These are phyloP conservation scores for Penicillium atrosanguineum DNA, from an alignment of 495 filamentous ascomycete species.

Conservation along the genomic window DNA sequence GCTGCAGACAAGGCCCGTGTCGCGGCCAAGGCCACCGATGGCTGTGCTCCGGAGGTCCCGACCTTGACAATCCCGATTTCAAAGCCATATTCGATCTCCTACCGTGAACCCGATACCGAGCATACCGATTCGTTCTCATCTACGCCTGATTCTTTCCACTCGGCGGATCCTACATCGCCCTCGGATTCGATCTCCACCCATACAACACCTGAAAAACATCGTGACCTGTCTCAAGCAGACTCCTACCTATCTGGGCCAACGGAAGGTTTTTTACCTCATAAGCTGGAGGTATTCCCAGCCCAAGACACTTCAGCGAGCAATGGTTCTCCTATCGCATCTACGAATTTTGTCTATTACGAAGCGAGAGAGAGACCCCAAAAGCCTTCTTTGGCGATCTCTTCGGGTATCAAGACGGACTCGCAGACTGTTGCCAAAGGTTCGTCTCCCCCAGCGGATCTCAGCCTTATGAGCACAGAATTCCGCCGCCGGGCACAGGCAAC, in stretches of 20 bases:
- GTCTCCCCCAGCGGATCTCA: constrained; percentile 40
- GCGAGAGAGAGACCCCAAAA: background rate
- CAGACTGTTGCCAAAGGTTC: background rate
- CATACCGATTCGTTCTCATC: constrained; percentile 47
- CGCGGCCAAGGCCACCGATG: background rate
- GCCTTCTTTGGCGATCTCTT: constrained; percentile 5
- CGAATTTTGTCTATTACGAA: constrained; percentile 1
- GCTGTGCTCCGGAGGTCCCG: background rate
- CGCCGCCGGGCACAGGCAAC: constrained; percentile 53
- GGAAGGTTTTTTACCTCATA: no score
- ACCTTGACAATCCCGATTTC: background rate
- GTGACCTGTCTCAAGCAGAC: constrained; percentile 14
- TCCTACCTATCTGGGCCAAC: background rate
- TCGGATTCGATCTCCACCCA: constrained; percentile 21
- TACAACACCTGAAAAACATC: constrained; percentile 27
- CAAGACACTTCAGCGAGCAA: background rate
- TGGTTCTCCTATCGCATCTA: background rate
- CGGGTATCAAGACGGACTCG: background rate
- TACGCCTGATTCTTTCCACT: constrained; percentile 61
- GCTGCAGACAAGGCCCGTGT: background rate
- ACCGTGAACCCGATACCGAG: constrained; percentile 22
- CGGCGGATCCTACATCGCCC: constrained; percentile 39
- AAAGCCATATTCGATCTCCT: background rate
- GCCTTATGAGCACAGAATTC: constrained; percentile 48
- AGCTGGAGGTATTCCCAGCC: background rate